These are phyloP conservation scores for Dichotomocladium elegans DNA, from an alignment of 371 early-diverging fungal species.

Conservation along the genomic window DNA sequence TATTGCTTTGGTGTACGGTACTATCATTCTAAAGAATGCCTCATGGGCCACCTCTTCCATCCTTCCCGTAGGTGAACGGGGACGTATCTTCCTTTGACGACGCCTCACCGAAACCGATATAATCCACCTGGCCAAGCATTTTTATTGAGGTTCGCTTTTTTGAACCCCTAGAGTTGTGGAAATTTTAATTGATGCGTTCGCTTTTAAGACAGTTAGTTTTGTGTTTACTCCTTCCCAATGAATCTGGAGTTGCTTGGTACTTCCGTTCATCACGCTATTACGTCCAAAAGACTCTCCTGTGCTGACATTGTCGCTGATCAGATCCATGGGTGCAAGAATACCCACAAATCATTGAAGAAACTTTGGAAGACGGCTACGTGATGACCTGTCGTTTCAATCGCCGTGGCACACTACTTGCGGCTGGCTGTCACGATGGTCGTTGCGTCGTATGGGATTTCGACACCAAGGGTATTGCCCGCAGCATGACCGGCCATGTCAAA, in stretches of 20 bases:
- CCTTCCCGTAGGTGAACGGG: too few species aligned
- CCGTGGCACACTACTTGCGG: slow-evolving; percentile 74
- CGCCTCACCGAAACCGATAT: too few species aligned
- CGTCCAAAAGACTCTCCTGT: not conserved
- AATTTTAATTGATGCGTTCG: too few species aligned
- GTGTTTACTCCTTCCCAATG: slow-evolving; percentile 13
- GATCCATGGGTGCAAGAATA: slow-evolving; percentile 88
- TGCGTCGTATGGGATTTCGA: slow-evolving; percentile 88
- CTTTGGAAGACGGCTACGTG: slow-evolving; percentile 72
- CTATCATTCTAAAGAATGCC: too few species aligned
- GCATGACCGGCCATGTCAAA: slow-evolving; percentile 69
- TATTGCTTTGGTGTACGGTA: too few species aligned
- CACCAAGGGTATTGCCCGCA: slow-evolving; percentile 70
- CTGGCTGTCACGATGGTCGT: slow-evolving; percentile 79
- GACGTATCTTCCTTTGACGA: too few species aligned
- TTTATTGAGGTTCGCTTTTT: too few species aligned
- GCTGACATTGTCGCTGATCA: slow-evolving; percentile 13
- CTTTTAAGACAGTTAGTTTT: too few species aligned
- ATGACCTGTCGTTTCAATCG: slow-evolving; percentile 65
- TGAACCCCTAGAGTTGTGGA: too few species aligned
- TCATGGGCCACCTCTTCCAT: too few species aligned
- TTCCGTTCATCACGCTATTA: not conserved
- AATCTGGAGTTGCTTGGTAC: slow-evolving; percentile 41
- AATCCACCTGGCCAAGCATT: too few species aligned
- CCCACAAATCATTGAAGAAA: slow-evolving; percentile 77